Evolutionary conservation across 345 rosid genomes (phyloP).

Genomic region (Carallia pectinifolia): DNA sequence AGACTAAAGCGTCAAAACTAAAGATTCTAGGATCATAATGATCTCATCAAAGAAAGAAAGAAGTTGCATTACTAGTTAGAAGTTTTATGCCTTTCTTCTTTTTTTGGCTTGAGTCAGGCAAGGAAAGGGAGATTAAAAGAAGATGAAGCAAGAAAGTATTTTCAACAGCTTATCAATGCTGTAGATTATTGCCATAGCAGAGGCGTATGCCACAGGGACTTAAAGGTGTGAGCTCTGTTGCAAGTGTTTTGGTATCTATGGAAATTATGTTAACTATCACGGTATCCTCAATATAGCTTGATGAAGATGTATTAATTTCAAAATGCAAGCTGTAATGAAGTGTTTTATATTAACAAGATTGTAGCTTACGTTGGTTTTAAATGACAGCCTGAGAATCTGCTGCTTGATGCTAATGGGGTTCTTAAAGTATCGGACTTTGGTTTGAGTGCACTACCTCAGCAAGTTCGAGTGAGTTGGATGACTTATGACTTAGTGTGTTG

Average conservation of each 20-base stretch:
- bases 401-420: conserved; percentile 78
- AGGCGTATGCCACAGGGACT: conserved; percentile 92
- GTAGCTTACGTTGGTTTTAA: conserved; percentile 16
- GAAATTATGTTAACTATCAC: neutral
- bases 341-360: conserved; percentile 1
- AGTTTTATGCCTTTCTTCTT: conserved; percentile 3
- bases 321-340: too few species aligned
- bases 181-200: conserved; percentile 98
- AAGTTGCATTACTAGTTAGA: too few species aligned
- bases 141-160: conserved; percentile 90
- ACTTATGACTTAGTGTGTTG: neutral
- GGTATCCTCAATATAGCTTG: neutral
- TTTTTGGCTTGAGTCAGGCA: conserved; percentile 45
- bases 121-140: conserved; percentile 92
- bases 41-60: neutral
- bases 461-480: conserved; percentile 77
- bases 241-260: neutral
- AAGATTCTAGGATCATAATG: neutral
- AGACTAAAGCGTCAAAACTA: conserved; percentile 17
- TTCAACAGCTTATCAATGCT: conserved; percentile 95
- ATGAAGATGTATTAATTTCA: too few species aligned
- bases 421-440: conserved; percentile 98
- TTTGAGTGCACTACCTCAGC: conserved; percentile 96
- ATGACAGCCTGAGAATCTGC: conserved; percentile 91
- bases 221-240: conserved; percentile 57